A percentile compares a stretch with the other conserved stretches of the same genome.
These are phyloP conservation scores for Pseudocohnilembus persalinus DNA, from an alignment of 169 alveolate species.

Conservation along the genomic window DNA sequence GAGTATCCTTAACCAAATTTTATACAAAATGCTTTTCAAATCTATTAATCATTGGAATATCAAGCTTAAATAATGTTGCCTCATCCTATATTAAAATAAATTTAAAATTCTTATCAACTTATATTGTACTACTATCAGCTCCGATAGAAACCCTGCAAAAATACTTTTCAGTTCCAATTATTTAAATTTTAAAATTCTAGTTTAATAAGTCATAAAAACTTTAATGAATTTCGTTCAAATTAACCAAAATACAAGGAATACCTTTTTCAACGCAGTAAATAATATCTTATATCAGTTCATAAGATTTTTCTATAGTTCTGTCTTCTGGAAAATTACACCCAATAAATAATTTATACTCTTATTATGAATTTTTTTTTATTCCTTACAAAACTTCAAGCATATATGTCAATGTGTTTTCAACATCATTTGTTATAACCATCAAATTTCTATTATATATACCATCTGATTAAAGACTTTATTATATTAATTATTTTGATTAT, in stretches of 20 bases:
- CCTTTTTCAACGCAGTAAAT: constrained; percentile 64
- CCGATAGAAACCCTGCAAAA: constrained; percentile 55
- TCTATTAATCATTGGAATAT: constrained; percentile 65
- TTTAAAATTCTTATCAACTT: constrained; percentile 51
- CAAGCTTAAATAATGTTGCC: constrained; percentile 42
- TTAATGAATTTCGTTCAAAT: constrained; percentile 62
- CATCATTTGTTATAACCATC: neutral
- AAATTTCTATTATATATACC: neutral
- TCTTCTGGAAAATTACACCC: constrained; percentile 65
- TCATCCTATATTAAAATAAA: constrained; percentile 42
- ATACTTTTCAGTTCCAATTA: constrained; percentile 26
- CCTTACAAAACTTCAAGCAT: neutral
- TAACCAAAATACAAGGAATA: constrained; percentile 36
- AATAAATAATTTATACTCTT: constrained; percentile 28
- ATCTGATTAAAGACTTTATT: neutral
- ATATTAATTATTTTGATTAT: too few species aligned
- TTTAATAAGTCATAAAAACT: constrained; percentile 71
- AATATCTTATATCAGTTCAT: constrained; percentile 49
- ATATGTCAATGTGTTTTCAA: neutral
- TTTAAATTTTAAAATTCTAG: constrained; percentile 5
- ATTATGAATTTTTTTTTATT: neutral
- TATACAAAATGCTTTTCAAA: constrained; percentile 57
- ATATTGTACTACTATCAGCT: constrained; percentile 50
- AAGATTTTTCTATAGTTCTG: constrained; percentile 44
- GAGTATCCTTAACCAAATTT: neutral